These are phyloP conservation scores for Hippophae tibetana DNA, from an alignment of 306 rosid species.

Conservation along the genomic window DNA sequence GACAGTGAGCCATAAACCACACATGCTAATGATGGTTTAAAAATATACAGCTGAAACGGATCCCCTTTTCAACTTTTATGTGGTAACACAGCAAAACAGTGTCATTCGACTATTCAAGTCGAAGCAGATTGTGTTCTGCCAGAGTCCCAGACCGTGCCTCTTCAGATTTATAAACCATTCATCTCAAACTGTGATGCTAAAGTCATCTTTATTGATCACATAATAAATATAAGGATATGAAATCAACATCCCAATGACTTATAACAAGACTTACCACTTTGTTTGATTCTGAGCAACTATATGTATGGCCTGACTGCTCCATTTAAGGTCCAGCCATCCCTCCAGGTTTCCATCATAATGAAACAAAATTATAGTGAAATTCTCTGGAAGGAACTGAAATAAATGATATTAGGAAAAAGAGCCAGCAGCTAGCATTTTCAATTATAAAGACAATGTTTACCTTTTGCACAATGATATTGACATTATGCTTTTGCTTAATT, in stretches of 20 bases:
- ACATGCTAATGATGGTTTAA: too few species aligned
- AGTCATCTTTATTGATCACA: neutral
- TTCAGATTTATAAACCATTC: too few species aligned
- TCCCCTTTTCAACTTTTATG: too few species aligned
- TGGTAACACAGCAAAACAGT: too few species aligned
- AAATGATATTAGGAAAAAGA: conserved; percentile 37
- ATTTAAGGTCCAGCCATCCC: conserved; percentile 81
- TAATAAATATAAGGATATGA: neutral
- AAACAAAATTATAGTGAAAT: conserved; percentile 82
- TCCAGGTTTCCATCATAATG: conserved; percentile 86
- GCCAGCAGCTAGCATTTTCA: conserved; percentile 10
- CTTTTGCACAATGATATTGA: conserved; percentile 66
- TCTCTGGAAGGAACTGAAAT: conserved; percentile 91
- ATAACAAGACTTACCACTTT: conserved; percentile 55
- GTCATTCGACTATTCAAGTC: too few species aligned
- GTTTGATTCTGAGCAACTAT: conserved; percentile 82
- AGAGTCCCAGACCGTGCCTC: too few species aligned
- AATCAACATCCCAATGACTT: neutral
- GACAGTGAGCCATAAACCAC: too few species aligned
- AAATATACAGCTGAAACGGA: too few species aligned
- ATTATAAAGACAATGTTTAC: conserved; percentile 30
- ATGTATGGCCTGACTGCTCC: conserved; percentile 81
- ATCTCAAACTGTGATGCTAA: too few species aligned
- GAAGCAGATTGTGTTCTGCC: too few species aligned
- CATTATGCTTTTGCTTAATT: conserved; percentile 66